Conservation (phyloP, 1,284 basidiomycete species). For the Malassezia dermatis region DNA sequence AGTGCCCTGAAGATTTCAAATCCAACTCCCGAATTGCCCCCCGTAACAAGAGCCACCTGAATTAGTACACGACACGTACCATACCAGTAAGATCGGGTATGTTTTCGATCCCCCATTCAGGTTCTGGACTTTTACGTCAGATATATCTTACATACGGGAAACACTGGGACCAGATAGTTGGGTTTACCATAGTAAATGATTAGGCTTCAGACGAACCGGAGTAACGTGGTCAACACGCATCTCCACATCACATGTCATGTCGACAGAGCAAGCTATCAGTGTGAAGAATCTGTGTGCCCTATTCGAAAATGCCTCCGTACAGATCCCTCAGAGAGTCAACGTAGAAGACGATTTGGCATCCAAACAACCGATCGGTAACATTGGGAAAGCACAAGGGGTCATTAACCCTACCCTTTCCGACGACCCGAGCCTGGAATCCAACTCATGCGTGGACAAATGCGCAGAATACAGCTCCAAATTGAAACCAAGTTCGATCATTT, state of each 20-base stretch:
- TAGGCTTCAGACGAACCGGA: neutral
- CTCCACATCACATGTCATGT: neutral
- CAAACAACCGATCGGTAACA: too few relatives aligned
- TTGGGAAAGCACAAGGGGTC: too few relatives aligned
- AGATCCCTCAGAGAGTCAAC: neutral
- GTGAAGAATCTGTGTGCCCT: slow-evolving; percentile 7
- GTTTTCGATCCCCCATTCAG: slow-evolving; percentile 3
- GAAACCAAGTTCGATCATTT: too few relatives aligned
- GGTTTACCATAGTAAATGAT: neutral
- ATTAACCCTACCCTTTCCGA: too few relatives aligned
- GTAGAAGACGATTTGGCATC: too few relatives aligned
- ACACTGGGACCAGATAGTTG: slow-evolving; percentile 1
- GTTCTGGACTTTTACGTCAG: neutral
- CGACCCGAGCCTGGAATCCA: too few relatives aligned
- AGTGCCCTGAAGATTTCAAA: slow-evolving; percentile 29
- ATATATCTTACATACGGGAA: slow-evolving; percentile 5
- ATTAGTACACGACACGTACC: neutral
- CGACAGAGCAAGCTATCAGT: neutral
- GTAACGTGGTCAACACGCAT: neutral
- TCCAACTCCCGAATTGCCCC: slow-evolving; percentile 38
- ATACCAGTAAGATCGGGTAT: slow-evolving; percentile 7
- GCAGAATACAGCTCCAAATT: too few relatives aligned
- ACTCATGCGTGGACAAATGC: too few relatives aligned
- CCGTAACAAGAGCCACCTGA: slow-evolving; percentile 32
- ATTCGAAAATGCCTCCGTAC: neutral